Conservation (phyloP, 2,329 filamentous ascomycete species). For the Xylaria hypoxylon region DNA sequence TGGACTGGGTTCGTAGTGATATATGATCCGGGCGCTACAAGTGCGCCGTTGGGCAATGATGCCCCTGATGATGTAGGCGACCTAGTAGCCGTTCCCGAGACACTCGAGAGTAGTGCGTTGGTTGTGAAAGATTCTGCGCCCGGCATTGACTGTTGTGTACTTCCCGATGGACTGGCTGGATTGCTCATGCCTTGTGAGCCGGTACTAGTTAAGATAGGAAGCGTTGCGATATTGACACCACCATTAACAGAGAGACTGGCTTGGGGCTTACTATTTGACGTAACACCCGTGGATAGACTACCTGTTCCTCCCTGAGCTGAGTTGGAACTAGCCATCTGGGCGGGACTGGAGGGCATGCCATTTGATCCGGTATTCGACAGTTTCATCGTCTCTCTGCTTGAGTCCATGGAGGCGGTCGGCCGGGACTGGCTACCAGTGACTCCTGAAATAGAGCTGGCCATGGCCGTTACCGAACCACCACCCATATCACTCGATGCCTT, state of each 20-base stretch:
- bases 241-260: neutral
- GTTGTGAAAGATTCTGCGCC: neutral
- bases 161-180: neutral
- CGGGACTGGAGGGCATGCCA: too few relatives aligned
- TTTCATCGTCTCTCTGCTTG: too few relatives aligned
- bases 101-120: neutral
- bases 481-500: neutral
- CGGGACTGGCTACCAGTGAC: neutral
- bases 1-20: neutral
- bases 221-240: neutral
- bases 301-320: too few relatives aligned
- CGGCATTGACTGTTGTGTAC: neutral
- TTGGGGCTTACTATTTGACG: neutral
- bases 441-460: neutral
- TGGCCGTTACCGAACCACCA: neutral
- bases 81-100: neutral
- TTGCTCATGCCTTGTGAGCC: neutral
- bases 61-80: neutral
- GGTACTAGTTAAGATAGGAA: neutral
- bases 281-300: neutral
- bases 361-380: too few relatives aligned
- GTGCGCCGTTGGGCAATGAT: neutral
- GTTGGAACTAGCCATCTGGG: too few relatives aligned
- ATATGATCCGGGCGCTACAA: neutral
- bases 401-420: neutral